phyloP scores from a whole-genome alignment of 305 asterid species.

The Rubia peregrina region DNA sequence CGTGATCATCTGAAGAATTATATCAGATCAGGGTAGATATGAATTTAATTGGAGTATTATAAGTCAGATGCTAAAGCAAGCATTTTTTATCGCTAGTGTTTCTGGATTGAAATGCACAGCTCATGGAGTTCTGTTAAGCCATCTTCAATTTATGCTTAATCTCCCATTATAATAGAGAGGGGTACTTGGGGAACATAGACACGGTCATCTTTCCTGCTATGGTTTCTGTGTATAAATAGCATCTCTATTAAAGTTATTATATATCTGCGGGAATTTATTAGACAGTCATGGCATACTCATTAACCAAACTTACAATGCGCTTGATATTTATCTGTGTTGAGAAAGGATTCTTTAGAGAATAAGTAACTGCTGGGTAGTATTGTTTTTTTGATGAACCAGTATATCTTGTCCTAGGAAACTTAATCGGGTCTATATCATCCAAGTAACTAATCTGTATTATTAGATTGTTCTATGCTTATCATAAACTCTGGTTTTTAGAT shows the following conservation, averaged over 20 bases:
- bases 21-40: background rate
- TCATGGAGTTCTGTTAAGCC: background rate
- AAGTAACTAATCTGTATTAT: background rate
- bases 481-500: conserved; percentile 11
- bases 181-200: background rate
- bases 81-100: background rate
- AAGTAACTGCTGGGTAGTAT: background rate
- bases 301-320: background rate
- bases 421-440: background rate
- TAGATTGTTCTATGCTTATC: background rate
- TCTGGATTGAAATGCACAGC: background rate
- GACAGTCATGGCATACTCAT: background rate
- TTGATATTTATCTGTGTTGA: background rate
- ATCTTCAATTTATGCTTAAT: background rate
- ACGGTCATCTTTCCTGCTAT: background rate
- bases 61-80: background rate
- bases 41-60: too few relatives aligned
- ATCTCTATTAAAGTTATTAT: background rate
- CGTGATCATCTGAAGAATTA: background rate
- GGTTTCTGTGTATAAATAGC: background rate
- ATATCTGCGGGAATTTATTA: background rate
- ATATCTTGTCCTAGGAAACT: background rate
- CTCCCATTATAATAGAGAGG: background rate
- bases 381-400: background rate
- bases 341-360: background rate